Evolutionary conservation across 2,329 filamentous ascomycete species (phyloP).

Genomic region (Aspergillus sp.): DNA sequence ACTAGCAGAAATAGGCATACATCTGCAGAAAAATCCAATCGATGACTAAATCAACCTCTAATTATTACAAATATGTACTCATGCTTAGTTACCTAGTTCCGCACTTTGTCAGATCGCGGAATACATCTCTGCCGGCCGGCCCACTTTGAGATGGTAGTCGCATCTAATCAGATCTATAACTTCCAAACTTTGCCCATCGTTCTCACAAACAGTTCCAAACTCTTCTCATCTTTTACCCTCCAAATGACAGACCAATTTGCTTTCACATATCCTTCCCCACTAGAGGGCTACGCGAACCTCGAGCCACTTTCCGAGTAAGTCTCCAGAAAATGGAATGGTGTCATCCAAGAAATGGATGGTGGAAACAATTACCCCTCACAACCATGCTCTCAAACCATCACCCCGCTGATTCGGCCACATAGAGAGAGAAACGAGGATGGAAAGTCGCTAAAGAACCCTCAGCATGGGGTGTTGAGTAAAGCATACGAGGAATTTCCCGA

Average conservation of each 20-base stretch:
- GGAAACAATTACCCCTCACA: not conserved
- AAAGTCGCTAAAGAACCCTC: conserved; percentile 72
- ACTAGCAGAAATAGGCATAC: not conserved
- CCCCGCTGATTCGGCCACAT: not conserved
- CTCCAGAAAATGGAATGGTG: not conserved
- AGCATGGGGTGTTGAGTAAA: conserved; percentile 59
- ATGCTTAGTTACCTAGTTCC: conserved; percentile 9
- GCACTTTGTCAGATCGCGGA: conserved; percentile 28
- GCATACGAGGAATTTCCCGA: conserved; percentile 70
- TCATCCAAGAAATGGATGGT: not conserved
- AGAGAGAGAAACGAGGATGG: conserved; percentile 68
- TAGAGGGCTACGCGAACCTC: conserved; percentile 52
- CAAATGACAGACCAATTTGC: conserved; percentile 52
- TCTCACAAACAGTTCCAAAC: not conserved
- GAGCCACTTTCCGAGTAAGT: conserved; percentile 48
- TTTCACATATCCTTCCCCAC: conserved; percentile 56
- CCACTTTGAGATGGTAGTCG: not conserved
- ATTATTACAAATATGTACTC: not conserved
- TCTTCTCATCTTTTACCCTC: not conserved
- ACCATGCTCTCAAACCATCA: not conserved
- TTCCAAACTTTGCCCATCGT: no score
- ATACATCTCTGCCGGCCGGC: conserved; percentile 5
- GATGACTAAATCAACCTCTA: not conserved
- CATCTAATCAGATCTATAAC: conserved; percentile 5
- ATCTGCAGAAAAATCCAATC: not conserved